These are phyloP conservation scores for Aspergillus fructus DNA, from an alignment of 2,329 filamentous ascomycete species.

Conservation along the genomic window DNA sequence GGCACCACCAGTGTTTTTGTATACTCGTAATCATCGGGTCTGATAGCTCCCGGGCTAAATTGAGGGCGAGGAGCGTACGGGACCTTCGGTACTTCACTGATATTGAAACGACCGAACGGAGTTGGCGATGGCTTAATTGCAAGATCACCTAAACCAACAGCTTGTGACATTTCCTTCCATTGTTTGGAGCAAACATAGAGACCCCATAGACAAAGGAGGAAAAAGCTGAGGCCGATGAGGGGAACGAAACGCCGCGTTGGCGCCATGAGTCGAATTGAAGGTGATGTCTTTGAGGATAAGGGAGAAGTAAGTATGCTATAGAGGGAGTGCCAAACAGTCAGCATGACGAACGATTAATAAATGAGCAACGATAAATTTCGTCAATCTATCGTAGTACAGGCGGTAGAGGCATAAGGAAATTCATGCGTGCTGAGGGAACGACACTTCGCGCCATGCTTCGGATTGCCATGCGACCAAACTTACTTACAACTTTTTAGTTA, in stretches of 20 bases:
- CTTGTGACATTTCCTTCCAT: slow-evolving; percentile 38
- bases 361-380: not conserved
- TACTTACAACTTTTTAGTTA: not conserved
- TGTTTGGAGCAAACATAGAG: slow-evolving; percentile 29
- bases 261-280: slow-evolving; percentile 28
- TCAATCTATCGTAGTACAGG: not conserved
- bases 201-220: slow-evolving; percentile 29
- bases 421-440: not conserved
- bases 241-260: slow-evolving; percentile 32
- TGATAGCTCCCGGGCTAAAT: slow-evolving; percentile 38
- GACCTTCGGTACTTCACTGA: slow-evolving; percentile 14
- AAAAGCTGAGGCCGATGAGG: slow-evolving; percentile 34
- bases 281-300: not conserved
- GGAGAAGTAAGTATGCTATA: slow-evolving; percentile 3
- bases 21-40: slow-evolving; percentile 51
- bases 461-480: not conserved
- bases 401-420: not conserved
- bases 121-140: slow-evolving; percentile 13
- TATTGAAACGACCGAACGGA: slow-evolving; percentile 14
- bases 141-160: slow-evolving; percentile 39
- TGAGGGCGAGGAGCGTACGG: slow-evolving; percentile 30
- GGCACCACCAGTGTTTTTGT: slow-evolving; percentile 57
- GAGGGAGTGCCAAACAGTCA: not conserved
- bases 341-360: not conserved
- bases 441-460: not conserved